These are phyloP conservation scores for Suillus subluteus DNA, from an alignment of 768 basidiomycete species.

Conservation along the genomic window DNA sequence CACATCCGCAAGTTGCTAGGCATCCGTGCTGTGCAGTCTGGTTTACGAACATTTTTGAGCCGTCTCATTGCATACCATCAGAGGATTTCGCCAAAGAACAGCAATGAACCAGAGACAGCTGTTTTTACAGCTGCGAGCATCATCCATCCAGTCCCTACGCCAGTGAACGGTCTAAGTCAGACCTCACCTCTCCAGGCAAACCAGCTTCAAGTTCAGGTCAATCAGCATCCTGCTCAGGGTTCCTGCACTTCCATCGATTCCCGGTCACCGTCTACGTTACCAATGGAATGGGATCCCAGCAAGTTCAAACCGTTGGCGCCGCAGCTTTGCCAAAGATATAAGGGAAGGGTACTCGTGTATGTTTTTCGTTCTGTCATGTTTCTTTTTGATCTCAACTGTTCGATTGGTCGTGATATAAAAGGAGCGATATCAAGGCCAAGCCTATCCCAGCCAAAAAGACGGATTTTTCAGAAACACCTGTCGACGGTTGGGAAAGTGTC, in stretches of 20 bases:
- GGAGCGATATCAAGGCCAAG: background rate
- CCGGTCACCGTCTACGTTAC: too few relatives aligned
- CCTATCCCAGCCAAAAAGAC: constrained; percentile 8
- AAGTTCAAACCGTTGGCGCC: constrained; percentile 2
- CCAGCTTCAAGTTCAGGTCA: background rate
- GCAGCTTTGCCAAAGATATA: background rate
- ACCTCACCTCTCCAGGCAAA: background rate
- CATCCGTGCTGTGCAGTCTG: background rate
- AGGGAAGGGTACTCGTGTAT: constrained; percentile 1
- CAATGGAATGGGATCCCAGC: background rate
- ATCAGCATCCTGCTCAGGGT: background rate
- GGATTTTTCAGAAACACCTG: background rate
- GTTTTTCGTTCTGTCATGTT: background rate
- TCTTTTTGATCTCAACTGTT: constrained; percentile 1
- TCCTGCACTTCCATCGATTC: background rate
- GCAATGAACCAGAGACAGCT: background rate
- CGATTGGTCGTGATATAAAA: background rate
- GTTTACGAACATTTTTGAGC: background rate
- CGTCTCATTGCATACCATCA: background rate
- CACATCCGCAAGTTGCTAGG: background rate
- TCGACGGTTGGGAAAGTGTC: background rate
- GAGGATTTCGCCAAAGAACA: background rate
- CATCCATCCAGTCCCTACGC: background rate
- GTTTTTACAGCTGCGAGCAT: background rate
- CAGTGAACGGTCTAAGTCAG: background rate